These are phyloP conservation scores for Aspergillaceae sp. DNA, from an alignment of 2,329 filamentous ascomycete species.

Conservation along the genomic window DNA sequence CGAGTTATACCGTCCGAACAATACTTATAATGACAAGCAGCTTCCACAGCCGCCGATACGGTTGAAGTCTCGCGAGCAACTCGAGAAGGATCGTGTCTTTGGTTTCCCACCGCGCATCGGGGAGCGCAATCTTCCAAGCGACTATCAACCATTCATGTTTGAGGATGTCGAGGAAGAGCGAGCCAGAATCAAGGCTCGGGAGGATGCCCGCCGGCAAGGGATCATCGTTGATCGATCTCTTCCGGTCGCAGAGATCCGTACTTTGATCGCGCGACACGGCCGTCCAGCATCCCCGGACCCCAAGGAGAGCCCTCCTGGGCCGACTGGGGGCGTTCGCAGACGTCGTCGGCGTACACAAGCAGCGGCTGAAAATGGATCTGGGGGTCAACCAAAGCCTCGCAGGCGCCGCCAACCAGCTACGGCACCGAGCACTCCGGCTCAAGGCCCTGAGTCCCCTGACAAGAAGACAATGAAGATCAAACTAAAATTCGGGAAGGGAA, in stretches of 20 bases:
- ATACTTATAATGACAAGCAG: slow-evolving; percentile 18
- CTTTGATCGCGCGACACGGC: slow-evolving; percentile 12
- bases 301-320: background rate
- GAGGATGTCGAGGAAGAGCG: slow-evolving; percentile 19
- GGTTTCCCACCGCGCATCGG: slow-evolving; percentile 24
- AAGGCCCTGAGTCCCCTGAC: slow-evolving; percentile 1
- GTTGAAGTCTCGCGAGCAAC: slow-evolving; percentile 19
- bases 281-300: background rate
- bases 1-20: slow-evolving; percentile 17
- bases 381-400: slow-evolving; percentile 6
- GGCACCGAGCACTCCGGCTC: background rate
- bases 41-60: slow-evolving; percentile 19
- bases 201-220: slow-evolving; percentile 14
- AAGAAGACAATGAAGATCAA: slow-evolving; percentile 9
- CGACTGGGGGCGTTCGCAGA: slow-evolving; percentile 1
- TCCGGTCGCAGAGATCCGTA: slow-evolving; percentile 11
- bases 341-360: slow-evolving; percentile 6
- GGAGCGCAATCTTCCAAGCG: slow-evolving; percentile 21
- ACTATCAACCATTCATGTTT: slow-evolving; percentile 8
- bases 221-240: slow-evolving; percentile 13
- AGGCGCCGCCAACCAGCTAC: slow-evolving; percentile 11
- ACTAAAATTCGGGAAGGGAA: slow-evolving; percentile 7
- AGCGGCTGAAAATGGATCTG: slow-evolving; percentile 1
- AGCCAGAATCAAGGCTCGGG: slow-evolving; percentile 13
- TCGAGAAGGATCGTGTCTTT: slow-evolving; percentile 21